phyloP scores from a whole-genome alignment of 2,329 filamentous ascomycete genomes.

The Neophaeococcomyces mojaviensis region DNA sequence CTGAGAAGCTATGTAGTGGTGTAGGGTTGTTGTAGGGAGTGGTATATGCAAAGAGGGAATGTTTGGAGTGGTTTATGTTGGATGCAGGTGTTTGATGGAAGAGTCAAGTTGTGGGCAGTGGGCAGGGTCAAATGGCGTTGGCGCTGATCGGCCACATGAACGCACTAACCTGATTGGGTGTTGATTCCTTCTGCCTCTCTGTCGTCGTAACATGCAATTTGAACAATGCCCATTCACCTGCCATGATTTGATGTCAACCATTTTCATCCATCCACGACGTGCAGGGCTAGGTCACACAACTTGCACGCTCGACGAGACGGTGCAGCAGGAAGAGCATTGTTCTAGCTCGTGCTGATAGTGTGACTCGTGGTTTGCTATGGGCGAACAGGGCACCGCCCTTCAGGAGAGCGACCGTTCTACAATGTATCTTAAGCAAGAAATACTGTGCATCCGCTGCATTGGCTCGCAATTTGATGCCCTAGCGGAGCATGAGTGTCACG shows the following conservation, averaged over 20 bases:
- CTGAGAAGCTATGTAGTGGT: slow-evolving; percentile 6
- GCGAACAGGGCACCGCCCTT: no score
- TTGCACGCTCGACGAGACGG: no score
- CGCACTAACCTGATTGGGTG: slow-evolving; percentile 1
- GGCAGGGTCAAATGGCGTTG: slow-evolving; percentile 4
- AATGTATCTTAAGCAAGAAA: background rate
- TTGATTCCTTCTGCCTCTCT: slow-evolving; percentile 5
- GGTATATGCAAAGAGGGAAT: background rate
- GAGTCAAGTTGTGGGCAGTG: slow-evolving; percentile 9
- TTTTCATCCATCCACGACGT: no score
- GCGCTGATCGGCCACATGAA: background rate
- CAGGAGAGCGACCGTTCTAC: background rate
- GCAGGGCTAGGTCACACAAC: no score
- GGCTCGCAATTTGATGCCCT: background rate
- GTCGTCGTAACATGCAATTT: slow-evolving; percentile 6
- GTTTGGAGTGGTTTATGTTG: background rate
- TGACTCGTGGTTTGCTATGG: no score
- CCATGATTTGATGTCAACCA: no score
- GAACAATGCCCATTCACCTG: background rate
- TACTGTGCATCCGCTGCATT: background rate
- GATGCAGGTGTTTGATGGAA: slow-evolving; percentile 9
- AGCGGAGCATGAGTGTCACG: background rate
- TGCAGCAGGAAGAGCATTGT: no score
- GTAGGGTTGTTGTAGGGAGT: background rate
- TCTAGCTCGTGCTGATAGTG: no score